Conservation (phyloP, 352 stramenopile species). For the Phytophthora melonis region DNA sequence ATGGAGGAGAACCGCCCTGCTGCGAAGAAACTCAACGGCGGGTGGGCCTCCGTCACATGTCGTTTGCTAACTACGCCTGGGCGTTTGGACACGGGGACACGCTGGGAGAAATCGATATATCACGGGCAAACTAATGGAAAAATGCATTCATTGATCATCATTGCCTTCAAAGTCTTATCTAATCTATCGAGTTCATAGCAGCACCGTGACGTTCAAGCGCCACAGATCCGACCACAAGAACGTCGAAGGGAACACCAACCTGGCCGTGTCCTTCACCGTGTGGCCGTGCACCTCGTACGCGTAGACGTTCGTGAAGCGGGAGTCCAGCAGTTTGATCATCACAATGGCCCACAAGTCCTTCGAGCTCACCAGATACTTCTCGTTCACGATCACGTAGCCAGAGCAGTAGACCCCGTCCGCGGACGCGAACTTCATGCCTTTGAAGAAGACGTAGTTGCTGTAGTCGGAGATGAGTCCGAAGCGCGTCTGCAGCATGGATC, state of each 20-base stretch:
- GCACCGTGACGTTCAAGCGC: constrained; percentile 37
- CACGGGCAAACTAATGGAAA: no score
- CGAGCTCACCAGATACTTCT: constrained; percentile 45
- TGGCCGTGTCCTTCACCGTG: constrained; percentile 43
- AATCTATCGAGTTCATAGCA: constrained; percentile 17
- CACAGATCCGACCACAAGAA: constrained; percentile 40
- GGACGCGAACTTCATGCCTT: constrained; percentile 51
- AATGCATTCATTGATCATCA: no score
- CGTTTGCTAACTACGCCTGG: constrained; percentile 44
- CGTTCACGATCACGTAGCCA: constrained; percentile 49
- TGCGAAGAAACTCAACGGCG: constrained; percentile 31
- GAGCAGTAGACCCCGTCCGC: constrained; percentile 47
- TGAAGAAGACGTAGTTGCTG: constrained; percentile 49
- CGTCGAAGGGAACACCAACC: constrained; percentile 40
- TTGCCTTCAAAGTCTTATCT: background rate
- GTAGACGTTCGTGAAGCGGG: constrained; percentile 38
- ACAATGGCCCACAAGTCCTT: constrained; percentile 38
- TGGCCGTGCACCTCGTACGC: constrained; percentile 45
- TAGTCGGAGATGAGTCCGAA: constrained; percentile 51
- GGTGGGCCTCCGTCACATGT: constrained; percentile 39
- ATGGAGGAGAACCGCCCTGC: constrained; percentile 35
- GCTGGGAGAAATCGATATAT: background rate
- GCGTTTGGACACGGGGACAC: background rate
- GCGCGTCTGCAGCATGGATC: constrained; percentile 34
- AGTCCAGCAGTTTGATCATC: constrained; percentile 42